Percentiles rank a stretch among this genome's conserved stretches.
Conservation (phyloP, 148 eudicot species). For the Spergularia bocconei region DNA sequence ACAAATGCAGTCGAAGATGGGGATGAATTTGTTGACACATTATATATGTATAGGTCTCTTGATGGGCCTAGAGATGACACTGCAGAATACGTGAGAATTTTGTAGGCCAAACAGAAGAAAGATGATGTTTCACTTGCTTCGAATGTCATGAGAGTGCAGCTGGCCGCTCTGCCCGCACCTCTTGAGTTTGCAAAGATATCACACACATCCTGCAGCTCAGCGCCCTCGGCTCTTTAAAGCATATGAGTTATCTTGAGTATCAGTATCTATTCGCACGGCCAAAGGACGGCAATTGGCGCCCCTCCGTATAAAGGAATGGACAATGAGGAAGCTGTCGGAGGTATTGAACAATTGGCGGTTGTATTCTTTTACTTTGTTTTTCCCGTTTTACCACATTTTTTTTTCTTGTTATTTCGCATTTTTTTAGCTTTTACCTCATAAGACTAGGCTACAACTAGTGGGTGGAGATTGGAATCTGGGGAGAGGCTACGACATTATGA, state of each 20-base stretch:
- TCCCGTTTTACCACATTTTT: conserved; percentile 21
- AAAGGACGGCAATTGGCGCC: conserved; percentile 5
- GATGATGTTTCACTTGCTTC: neutral
- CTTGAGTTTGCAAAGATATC: neutral
- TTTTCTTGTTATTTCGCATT: neutral
- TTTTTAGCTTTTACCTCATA: conserved; percentile 32
- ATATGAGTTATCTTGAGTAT: conserved; percentile 9
- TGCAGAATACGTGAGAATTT: conserved; percentile 52
- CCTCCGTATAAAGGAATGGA: neutral
- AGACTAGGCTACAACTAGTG: conserved; percentile 34
- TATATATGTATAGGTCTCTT: conserved; percentile 76
- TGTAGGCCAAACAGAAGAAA: conserved; percentile 19
- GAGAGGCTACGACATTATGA: neutral
- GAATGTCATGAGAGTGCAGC: neutral
- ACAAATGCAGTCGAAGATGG: conserved; percentile 28
- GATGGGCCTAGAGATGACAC: conserved; percentile 69
- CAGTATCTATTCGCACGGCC: conserved; percentile 23
- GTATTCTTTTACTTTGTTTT: conserved; percentile 18
- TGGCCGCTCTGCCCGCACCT: neutral
- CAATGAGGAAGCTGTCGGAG: conserved; percentile 17
- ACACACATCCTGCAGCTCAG: neutral
- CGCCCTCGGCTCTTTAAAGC: neutral
- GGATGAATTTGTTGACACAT: conserved; percentile 47
- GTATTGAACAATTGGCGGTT: conserved; percentile 31
- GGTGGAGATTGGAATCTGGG: conserved; percentile 23